Evolutionary conservation across 2,329 filamentous ascomycete genomes (phyloP).

Genomic region (Plectosphaerella plurivora): DNA sequence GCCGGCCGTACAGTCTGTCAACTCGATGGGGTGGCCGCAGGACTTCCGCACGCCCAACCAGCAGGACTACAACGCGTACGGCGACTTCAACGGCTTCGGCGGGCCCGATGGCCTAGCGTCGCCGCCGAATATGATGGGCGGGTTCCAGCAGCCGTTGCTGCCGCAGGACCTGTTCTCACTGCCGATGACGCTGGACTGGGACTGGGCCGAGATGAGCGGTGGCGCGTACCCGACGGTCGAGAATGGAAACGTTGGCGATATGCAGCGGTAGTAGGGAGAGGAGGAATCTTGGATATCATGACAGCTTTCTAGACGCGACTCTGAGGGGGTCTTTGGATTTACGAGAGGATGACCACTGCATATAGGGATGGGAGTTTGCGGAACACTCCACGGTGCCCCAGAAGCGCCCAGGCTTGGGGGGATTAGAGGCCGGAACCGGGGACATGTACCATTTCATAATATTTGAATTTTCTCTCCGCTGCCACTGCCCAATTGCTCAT

Average conservation of each 20-base stretch:
- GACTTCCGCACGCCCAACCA: constrained; percentile 32
- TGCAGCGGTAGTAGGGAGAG: constrained; percentile 1
- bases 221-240: constrained; percentile 60
- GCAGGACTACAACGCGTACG: constrained; percentile 37
- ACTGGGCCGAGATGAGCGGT: constrained; percentile 65
- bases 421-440: too few relatives aligned
- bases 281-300: background rate
- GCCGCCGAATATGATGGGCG: constrained; percentile 21
- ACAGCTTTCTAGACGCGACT: background rate
- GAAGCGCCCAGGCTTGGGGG: too few relatives aligned
- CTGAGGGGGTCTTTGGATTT: background rate
- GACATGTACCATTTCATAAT: too few relatives aligned
- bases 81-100: constrained; percentile 39
- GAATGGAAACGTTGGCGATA: constrained; percentile 48
- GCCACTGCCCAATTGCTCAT: background rate
- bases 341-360: too few relatives aligned
- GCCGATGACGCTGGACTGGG: constrained; percentile 95
- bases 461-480: too few relatives aligned
- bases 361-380: too few relatives aligned
- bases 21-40: constrained; percentile 41
- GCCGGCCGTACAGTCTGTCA: constrained; percentile 36
- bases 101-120: constrained; percentile 28
- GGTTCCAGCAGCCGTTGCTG: constrained; percentile 79
- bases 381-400: too few relatives aligned
- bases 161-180: constrained; percentile 93